Evolutionary conservation across 805 yeast species (phyloP).

Genomic region (Metschnikowia similis): DNA sequence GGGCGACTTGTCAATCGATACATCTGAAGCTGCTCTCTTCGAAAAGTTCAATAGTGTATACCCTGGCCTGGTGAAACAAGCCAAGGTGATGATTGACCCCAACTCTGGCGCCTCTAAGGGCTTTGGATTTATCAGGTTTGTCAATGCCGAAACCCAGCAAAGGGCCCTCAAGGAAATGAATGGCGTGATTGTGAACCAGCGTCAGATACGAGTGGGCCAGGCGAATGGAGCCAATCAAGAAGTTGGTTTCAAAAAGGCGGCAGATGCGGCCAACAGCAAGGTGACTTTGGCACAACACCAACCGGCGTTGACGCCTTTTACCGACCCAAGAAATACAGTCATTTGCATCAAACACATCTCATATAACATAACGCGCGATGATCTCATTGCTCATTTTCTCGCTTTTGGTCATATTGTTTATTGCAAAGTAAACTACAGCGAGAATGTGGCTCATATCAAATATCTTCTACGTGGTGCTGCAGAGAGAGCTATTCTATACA

Average conservation of each 20-base stretch:
- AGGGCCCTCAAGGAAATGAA: constrained; percentile 78
- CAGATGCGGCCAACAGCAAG: constrained; percentile 5
- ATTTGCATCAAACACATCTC: constrained; percentile 67
- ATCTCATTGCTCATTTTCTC: constrained; percentile 55
- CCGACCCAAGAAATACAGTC: constrained; percentile 81
- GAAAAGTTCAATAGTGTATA: constrained; percentile 65
- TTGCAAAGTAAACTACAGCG: constrained; percentile 20
- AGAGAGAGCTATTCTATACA: constrained; percentile 31
- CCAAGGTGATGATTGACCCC: constrained; percentile 74
- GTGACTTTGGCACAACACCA: constrained; percentile 39
- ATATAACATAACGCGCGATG: constrained; percentile 54
- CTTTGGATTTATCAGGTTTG: constrained; percentile 84
- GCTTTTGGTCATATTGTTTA: constrained; percentile 54
- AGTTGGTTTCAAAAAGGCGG: constrained; percentile 1
- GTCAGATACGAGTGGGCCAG: constrained; percentile 69
- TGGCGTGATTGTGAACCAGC: constrained; percentile 64
- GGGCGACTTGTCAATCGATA: constrained; percentile 76
- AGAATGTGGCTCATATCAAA: constrained; percentile 22
- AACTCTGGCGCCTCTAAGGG: constrained; percentile 70
- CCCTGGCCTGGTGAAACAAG: constrained; percentile 65
- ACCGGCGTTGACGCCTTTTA: constrained; percentile 57
- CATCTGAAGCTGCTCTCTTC: constrained; percentile 60
- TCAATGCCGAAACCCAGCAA: constrained; percentile 60
- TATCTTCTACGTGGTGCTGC: constrained; percentile 32
- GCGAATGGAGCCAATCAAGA: constrained; percentile 31